Evolutionary conservation across 345 rosid genomes (phyloP).

Genomic region (Sisymbrium irio): DNA sequence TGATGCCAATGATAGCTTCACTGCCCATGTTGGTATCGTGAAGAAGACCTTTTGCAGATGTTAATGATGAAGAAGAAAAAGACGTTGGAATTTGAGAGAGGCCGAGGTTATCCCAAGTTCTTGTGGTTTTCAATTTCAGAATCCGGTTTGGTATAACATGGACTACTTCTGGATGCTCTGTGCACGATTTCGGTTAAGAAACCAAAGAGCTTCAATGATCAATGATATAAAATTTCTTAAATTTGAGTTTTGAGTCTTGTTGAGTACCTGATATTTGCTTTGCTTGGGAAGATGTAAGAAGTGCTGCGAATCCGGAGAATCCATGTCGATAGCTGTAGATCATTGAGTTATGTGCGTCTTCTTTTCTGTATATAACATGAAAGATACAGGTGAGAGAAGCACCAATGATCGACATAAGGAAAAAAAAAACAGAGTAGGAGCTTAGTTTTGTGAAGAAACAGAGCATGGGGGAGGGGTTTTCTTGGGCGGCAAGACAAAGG

Average conservation of each 20-base stretch:
- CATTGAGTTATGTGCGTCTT: slow-evolving; percentile 42
- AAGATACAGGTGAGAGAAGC: background rate
- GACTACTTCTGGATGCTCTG: slow-evolving; percentile 42
- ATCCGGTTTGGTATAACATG: slow-evolving; percentile 39
- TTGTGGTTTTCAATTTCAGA: slow-evolving; percentile 43
- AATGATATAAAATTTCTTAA: background rate
- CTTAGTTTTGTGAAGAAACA: background rate
- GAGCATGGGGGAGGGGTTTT: background rate
- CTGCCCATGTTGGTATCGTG: slow-evolving; percentile 33
- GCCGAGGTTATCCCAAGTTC: slow-evolving; percentile 48
- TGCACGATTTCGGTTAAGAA: background rate
- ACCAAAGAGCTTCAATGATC: background rate
- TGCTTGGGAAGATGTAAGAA: slow-evolving; percentile 45
- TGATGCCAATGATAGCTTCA: slow-evolving; percentile 30
- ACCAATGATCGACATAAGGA: background rate
- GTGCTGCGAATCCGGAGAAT: slow-evolving; percentile 59
- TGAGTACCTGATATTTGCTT: slow-evolving; percentile 36
- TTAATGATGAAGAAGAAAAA: background rate
- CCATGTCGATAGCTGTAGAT: slow-evolving; percentile 47
- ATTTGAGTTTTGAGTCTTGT: slow-evolving; percentile 1
- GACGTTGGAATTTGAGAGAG: slow-evolving; percentile 32
- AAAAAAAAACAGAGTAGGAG: background rate
- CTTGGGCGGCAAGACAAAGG: background rate
- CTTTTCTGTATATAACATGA: slow-evolving; percentile 35
- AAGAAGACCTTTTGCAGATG: slow-evolving; percentile 18